phyloP scores from a whole-genome alignment of 352 stramenopile species.

The Pythium phragmiticola region DNA sequence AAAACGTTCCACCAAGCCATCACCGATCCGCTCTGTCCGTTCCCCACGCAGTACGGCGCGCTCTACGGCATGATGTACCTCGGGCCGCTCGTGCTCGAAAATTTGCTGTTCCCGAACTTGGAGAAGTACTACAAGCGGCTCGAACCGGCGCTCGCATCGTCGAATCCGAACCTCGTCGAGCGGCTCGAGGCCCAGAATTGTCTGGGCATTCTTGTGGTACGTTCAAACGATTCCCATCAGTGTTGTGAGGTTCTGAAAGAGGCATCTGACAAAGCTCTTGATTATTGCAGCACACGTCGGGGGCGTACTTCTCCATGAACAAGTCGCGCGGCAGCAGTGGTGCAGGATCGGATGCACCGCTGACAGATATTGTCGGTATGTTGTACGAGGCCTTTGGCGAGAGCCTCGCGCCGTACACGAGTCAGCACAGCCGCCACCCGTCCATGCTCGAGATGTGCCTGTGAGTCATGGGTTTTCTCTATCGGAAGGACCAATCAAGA shows the following conservation, averaged over 20 bases:
- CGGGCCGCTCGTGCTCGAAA: conserved; percentile 91
- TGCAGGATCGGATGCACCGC: conserved; percentile 26
- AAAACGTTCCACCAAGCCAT: conserved; percentile 91
- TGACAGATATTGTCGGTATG: conserved; percentile 54
- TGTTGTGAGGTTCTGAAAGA: background rate
- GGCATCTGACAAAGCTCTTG: background rate
- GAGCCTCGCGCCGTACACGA: conserved; percentile 73
- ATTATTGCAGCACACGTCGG: conserved; percentile 58
- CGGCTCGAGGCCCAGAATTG: conserved; percentile 85
- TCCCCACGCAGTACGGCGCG: conserved; percentile 91
- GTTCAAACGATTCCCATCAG: conserved; percentile 1
- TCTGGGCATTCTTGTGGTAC: conserved; percentile 83
- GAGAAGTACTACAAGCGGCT: conserved; percentile 85
- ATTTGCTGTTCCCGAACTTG: conserved; percentile 90
- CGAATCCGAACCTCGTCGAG: conserved; percentile 77
- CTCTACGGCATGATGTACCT: conserved; percentile 85
- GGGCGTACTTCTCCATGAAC: conserved; percentile 76
- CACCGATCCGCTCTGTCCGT: conserved; percentile 64
- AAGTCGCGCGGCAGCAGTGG: conserved; percentile 31
- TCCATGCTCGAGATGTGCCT: conserved; percentile 23
- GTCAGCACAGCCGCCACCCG: conserved; percentile 22
- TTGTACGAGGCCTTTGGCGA: conserved; percentile 83
- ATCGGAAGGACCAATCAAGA: background rate
- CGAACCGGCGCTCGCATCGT: conserved; percentile 72
- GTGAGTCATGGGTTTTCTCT: conserved; percentile 1